Evolutionary conservation across 2,329 filamentous ascomycete genomes (phyloP).

Genomic region (Mycosphaerelloides madeirae): DNA sequence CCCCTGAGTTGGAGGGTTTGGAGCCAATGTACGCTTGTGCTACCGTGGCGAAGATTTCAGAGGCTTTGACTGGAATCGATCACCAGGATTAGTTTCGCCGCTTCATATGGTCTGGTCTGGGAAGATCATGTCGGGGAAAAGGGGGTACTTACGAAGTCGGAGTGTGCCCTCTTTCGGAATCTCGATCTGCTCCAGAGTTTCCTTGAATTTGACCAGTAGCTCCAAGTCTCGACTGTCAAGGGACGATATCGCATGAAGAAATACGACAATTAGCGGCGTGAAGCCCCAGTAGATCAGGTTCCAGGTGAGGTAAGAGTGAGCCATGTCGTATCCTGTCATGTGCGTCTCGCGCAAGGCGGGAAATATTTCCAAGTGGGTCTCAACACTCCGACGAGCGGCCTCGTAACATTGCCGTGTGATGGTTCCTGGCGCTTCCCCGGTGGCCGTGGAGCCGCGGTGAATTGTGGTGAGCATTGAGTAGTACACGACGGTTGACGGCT

Average conservation of each 20-base stretch:
- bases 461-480: conserved; percentile 12
- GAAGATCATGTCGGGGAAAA: no score
- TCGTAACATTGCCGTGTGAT: conserved; percentile 12
- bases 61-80: background rate
- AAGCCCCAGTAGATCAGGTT: conserved; percentile 10
- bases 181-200: conserved; percentile 6
- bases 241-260: conserved; percentile 9
- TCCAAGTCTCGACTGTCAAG: conserved; percentile 9
- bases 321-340: conserved; percentile 4
- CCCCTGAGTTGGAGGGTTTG: background rate
- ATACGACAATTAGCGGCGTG: conserved; percentile 13
- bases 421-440: conserved; percentile 4
- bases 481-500: conserved; percentile 4
- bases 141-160: background rate
- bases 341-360: conserved; percentile 5
- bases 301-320: conserved; percentile 11
- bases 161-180: conserved; percentile 5
- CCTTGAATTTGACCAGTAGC: conserved; percentile 10
- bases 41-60: conserved; percentile 9
- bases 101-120: no score
- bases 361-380: conserved; percentile 4
- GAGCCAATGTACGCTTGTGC: conserved; percentile 10
- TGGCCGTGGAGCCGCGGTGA: conserved; percentile 8
- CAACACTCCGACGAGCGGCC: conserved; percentile 8
- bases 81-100: no score